Conservation (phyloP, 2,329 filamentous ascomycete species). For the Phialemonium atrogriseum region DNA sequence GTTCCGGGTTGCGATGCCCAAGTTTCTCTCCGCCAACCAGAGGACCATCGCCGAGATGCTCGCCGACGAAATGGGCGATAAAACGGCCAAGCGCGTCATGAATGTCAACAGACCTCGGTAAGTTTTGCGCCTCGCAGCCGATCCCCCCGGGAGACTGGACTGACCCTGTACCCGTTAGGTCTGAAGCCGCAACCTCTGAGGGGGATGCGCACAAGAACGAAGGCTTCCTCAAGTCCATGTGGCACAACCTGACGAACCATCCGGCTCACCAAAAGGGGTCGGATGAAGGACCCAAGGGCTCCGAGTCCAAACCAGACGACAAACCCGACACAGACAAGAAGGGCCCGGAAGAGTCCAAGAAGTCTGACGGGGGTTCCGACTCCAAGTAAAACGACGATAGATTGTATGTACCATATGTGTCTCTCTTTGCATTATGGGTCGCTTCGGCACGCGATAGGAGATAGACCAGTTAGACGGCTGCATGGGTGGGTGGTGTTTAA, state of each 20-base stretch:
- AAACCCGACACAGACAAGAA: conserved; percentile 11
- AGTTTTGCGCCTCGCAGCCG: conserved; percentile 19
- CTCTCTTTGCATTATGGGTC: conserved; percentile 1
- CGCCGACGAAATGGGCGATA: conserved; percentile 91
- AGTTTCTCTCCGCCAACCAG: conserved; percentile 86
- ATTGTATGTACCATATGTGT: conserved; percentile 1
- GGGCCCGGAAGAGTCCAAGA: conserved; percentile 20
- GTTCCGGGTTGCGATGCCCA: conserved; percentile 92
- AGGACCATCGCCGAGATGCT: conserved; percentile 90
- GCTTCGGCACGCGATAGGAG: not conserved
- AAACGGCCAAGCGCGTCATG: conserved; percentile 87
- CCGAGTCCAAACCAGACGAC: conserved; percentile 12
- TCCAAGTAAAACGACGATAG: conserved; percentile 13
- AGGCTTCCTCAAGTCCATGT: conserved; percentile 86
- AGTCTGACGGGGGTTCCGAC: conserved; percentile 24
- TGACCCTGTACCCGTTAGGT: conserved; percentile 4
- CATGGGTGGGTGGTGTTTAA: conserved; percentile 3
- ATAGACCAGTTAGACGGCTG: not conserved
- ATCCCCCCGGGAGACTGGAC: conserved; percentile 2
- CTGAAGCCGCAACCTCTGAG: conserved; percentile 12
- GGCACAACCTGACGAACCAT: conserved; percentile 86
- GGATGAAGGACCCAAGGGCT: conserved; percentile 17
- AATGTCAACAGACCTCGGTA: conserved; percentile 55
- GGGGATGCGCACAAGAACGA: conserved; percentile 63
- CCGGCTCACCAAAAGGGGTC: conserved; percentile 39